phyloP scores from a whole-genome alignment of 179 eudicot species.

The Silene vulgaris region DNA sequence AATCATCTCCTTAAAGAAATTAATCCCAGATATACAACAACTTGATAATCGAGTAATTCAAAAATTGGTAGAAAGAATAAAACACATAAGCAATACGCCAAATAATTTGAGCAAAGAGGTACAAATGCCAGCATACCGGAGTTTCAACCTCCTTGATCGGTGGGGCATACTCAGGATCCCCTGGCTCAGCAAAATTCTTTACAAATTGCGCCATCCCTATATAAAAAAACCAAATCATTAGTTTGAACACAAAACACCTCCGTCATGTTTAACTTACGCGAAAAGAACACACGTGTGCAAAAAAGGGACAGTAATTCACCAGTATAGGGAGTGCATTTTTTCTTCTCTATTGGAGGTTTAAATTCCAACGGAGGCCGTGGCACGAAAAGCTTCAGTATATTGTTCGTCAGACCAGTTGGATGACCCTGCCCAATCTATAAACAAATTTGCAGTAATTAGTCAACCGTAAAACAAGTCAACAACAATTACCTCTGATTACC shows the following conservation, averaged over 20 bases:
- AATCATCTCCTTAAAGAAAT: background rate
- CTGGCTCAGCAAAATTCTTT: conserved; percentile 68
- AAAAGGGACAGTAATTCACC: conserved; percentile 21
- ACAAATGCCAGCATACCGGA: conserved; percentile 42
- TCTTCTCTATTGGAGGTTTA: conserved; percentile 89
- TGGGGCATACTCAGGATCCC: conserved; percentile 82
- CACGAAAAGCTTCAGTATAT: conserved; percentile 81
- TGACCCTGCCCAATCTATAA: conserved; percentile 82
- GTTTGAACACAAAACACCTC: background rate
- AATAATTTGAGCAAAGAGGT: background rate
- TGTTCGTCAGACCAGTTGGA: conserved; percentile 83
- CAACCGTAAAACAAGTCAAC: background rate
- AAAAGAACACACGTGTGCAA: background rate
- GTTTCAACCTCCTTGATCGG: conserved; percentile 80
- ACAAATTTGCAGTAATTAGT: background rate
- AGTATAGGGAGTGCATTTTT: conserved; percentile 78
- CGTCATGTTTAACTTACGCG: too few species aligned
- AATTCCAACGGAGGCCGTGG: conserved; percentile 86
- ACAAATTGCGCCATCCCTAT: conserved; percentile 88
- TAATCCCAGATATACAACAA: background rate
- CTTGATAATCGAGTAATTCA: background rate
- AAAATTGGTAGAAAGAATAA: background rate
- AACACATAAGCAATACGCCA: background rate
- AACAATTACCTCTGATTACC: background rate
- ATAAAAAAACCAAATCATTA: conserved; percentile 1